Conservation (phyloP, 768 basidiomycete genomes). For the Suillus spraguei region DNA sequence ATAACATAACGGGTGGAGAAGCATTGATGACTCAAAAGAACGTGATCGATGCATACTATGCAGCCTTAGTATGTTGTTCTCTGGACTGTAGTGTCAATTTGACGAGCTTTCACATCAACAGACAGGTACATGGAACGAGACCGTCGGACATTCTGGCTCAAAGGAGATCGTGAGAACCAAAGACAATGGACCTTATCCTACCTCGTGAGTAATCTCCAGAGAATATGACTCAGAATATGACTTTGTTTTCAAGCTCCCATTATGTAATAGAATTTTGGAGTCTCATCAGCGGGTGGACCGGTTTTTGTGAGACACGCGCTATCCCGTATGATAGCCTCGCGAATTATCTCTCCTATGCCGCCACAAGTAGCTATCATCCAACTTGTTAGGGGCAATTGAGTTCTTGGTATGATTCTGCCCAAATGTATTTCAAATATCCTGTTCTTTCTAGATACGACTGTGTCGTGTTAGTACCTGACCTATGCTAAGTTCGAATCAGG, state of each 20-base stretch:
- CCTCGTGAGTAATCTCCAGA: slow-evolving; percentile 14
- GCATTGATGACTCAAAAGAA: slow-evolving; percentile 23
- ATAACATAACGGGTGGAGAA: slow-evolving; percentile 23
- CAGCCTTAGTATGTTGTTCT: slow-evolving; percentile 17
- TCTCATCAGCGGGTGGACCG: slow-evolving; percentile 27
- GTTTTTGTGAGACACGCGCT: slow-evolving; percentile 21
- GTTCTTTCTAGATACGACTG: neutral
- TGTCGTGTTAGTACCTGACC: neutral
- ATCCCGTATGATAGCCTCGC: slow-evolving; percentile 28
- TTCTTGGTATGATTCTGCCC: neutral
- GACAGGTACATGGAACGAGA: slow-evolving; percentile 19
- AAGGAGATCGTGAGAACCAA: slow-evolving; percentile 8
- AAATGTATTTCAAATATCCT: neutral
- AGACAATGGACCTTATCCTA: slow-evolving; percentile 24
- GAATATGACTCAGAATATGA: neutral
- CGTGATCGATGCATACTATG: slow-evolving; percentile 24
- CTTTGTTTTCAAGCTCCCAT: slow-evolving; percentile 13
- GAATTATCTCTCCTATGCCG: slow-evolving; percentile 27
- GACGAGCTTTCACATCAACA: slow-evolving; percentile 7
- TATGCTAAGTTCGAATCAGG: neutral
- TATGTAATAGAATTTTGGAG: slow-evolving; percentile 26
- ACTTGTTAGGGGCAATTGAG: slow-evolving; percentile 16
- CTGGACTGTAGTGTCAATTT: neutral
- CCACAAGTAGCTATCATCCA: slow-evolving; percentile 17
- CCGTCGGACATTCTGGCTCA: slow-evolving; percentile 15